phyloP scores from a whole-genome alignment of 495 filamentous ascomycete genomes.

The Aspergillus olivimuriae region DNA sequence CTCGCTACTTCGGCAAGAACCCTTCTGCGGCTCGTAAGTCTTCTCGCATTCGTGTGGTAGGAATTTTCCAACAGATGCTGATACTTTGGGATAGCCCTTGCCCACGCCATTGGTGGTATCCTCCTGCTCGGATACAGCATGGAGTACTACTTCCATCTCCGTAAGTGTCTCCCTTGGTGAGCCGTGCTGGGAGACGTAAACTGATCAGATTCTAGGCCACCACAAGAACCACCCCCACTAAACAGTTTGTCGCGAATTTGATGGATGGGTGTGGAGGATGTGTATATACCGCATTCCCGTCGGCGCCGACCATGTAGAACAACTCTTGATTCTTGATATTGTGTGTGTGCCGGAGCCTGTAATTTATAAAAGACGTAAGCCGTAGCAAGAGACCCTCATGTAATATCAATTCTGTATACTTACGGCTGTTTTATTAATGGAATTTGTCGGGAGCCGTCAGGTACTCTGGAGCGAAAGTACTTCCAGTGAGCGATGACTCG shows the following conservation, averaged over 20 bases:
- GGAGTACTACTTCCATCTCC: conserved; percentile 99
- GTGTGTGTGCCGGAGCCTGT: no score
- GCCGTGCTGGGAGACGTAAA: background rate
- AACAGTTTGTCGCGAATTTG: conserved; percentile 23
- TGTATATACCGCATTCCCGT: conserved; percentile 37
- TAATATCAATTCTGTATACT: no score
- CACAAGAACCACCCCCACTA: conserved; percentile 99
- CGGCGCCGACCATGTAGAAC: conserved; percentile 25
- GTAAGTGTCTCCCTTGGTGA: conserved; percentile 49
- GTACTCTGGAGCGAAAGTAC: no score
- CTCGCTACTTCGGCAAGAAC: conserved; percentile 92
- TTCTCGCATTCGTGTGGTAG: background rate
- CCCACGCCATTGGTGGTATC: conserved; percentile 74
- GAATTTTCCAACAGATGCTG: conserved; percentile 10
- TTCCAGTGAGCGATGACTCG: no score
- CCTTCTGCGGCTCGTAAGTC: conserved; percentile 77
- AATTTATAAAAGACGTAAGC: no score
- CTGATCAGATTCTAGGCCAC: conserved; percentile 58
- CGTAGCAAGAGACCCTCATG: no score
- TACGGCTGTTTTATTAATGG: no score
- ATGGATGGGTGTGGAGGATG: conserved; percentile 23
- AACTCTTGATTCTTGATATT: background rate
- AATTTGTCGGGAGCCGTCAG: no score
- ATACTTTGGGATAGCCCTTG: conserved; percentile 55
- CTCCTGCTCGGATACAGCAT: conserved; percentile 81